Conservation (phyloP, 441 rosid genomes). For the Bocquillonia castaneifolia region DNA sequence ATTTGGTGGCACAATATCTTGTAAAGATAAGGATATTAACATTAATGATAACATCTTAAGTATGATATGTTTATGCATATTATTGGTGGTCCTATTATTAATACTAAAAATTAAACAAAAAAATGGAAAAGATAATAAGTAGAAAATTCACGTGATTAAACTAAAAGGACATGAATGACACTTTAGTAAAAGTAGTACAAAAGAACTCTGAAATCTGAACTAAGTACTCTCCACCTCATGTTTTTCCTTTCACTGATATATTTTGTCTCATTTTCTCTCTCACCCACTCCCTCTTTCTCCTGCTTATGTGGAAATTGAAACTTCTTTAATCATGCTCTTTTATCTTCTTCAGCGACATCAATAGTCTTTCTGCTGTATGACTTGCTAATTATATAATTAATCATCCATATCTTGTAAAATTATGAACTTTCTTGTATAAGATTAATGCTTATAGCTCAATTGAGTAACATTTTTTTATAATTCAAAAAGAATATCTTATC, state of each 20-base stretch:
- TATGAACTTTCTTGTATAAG: too few relatives aligned
- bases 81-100: not conserved
- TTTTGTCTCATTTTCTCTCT: slow-evolving; percentile 9
- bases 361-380: not conserved
- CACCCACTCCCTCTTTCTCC: not conserved
- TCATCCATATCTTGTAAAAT: too few relatives aligned
- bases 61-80: not conserved
- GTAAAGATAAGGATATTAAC: too few relatives aligned
- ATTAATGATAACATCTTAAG: not conserved
- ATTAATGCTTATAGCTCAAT: too few relatives aligned
- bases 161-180: slow-evolving; percentile 3
- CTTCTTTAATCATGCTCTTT: not conserved
- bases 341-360: not conserved
- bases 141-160: slow-evolving; percentile 11
- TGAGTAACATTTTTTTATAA: too few relatives aligned
- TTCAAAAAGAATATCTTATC: too few relatives aligned
- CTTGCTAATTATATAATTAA: too few relatives aligned
- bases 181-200: not conserved
- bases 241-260: not conserved
- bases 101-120: not conserved
- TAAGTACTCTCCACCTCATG: slow-evolving; percentile 12
- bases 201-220: not conserved
- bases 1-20: too few relatives aligned
- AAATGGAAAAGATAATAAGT: not conserved
- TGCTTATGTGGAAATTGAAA: not conserved